Conservation (phyloP, 306 rosid genomes). For the Prunus persica region DNA sequence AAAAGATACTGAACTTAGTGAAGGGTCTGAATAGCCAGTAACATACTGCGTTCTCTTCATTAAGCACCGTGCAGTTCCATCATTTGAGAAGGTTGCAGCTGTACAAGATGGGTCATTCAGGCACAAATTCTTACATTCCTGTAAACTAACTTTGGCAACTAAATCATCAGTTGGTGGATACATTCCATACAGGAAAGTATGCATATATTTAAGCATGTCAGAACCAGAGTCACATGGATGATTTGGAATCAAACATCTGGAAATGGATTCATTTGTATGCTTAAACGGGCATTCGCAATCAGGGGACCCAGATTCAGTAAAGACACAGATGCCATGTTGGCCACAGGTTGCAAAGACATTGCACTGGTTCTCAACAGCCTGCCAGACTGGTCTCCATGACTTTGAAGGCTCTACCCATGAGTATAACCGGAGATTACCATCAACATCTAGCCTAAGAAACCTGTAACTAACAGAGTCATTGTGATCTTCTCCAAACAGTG, state of each 20-base stretch:
- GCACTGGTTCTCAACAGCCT: conserved; percentile 84
- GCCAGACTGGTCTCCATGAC: conserved; percentile 80
- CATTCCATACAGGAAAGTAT: conserved; percentile 54
- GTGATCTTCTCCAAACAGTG: conserved; percentile 75
- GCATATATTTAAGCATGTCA: conserved; percentile 34
- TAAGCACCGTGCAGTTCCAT: conserved; percentile 63
- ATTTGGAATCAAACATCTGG: conserved; percentile 47
- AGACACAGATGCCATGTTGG: conserved; percentile 56
- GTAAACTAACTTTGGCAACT: conserved; percentile 41
- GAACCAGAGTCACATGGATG: conserved; percentile 43
- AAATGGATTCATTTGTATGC: conserved; percentile 26
- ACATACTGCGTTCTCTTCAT: conserved; percentile 50
- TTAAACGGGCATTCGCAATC: conserved; percentile 60
- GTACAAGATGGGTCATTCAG: conserved; percentile 49
- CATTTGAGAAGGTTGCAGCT: conserved; percentile 62
- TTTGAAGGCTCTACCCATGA: conserved; percentile 59
- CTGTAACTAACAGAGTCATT: conserved; percentile 52
- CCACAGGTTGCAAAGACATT: conserved; percentile 77
- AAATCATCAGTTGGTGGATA: conserved; percentile 55
- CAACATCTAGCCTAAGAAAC: conserved; percentile 69
- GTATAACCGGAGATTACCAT: conserved; percentile 75
- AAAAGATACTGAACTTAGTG: conserved; percentile 58
- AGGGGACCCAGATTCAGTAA: conserved; percentile 42
- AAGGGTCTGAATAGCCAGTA: conserved; percentile 62
- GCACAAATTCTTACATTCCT: conserved; percentile 59